A percentile compares a stretch with the other conserved stretches of the same genome.
phyloP scores from a whole-genome alignment of 2,329 filamentous ascomycete genomes.

The Penicillium sp. region DNA sequence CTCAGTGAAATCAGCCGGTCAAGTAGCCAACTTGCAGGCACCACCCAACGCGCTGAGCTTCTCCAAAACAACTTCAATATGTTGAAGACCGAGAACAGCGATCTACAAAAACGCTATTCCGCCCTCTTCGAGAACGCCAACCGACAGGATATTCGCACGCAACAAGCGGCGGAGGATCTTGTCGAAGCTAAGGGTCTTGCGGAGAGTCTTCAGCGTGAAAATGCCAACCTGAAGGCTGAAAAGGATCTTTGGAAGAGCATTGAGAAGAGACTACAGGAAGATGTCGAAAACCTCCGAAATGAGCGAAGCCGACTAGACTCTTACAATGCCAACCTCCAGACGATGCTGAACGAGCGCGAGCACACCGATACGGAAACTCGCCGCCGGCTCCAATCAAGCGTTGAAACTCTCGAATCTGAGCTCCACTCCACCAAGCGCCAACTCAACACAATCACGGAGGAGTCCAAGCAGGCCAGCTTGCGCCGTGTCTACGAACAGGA shows the following conservation, averaged over 20 bases:
- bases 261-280: conserved; percentile 78
- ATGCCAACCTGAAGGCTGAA: conserved; percentile 87
- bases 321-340: conserved; percentile 78
- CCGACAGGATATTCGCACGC: conserved; percentile 82
- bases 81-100: conserved; percentile 76
- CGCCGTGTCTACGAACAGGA: conserved; percentile 87
- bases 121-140: conserved; percentile 74
- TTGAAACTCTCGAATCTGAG: conserved; percentile 76
- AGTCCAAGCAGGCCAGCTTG: conserved; percentile 73
- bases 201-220: conserved; percentile 86
- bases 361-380: conserved; percentile 75
- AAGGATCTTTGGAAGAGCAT: conserved; percentile 94
- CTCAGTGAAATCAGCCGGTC: conserved; percentile 77
- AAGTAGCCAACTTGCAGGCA: conserved; percentile 74
- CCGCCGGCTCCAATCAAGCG: conserved; percentile 70
- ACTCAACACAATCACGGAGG: conserved; percentile 75
- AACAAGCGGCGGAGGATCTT: conserved; percentile 89
- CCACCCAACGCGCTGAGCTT: conserved; percentile 81
- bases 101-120: conserved; percentile 78
- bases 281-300: conserved; percentile 78
- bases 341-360: conserved; percentile 85
- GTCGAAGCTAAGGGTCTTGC: conserved; percentile 76
- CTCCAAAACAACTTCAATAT: conserved; percentile 82
- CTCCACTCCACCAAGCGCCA: conserved; percentile 74
- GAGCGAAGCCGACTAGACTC: conserved; percentile 81